Evolutionary conservation across 495 filamentous ascomycete species (phyloP), one percentile per base, ranked within the genome.

Genomic region (Trichoderma gamsii): DNA sequence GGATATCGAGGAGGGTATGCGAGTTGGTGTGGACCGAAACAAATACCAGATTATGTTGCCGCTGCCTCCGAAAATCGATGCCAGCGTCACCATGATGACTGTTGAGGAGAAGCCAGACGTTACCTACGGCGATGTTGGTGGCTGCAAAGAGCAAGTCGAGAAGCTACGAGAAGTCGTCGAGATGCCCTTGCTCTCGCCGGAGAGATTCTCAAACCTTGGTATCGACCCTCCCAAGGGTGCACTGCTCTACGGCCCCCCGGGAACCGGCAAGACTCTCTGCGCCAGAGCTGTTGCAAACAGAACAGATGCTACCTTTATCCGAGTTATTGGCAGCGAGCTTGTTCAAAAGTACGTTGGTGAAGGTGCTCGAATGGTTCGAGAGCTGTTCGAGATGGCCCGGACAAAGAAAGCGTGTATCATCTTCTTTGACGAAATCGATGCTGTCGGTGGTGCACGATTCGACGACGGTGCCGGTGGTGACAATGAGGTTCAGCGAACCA

Each of bases 381-480:
- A 99, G 81, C 85, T 99, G 3, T 99, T 99, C 80, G 95, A 99
- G 80, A 99, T 99, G 95, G 95, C 96, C 21, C 91, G 95, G 65
- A 99, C 95, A 56, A 99, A 99, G 87, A 99, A 99, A 79, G 95
- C 95, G 18, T 99, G 95, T 79, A 99, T 99, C 76, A 99, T 99
- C 80, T 99, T 99, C 89, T 99, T 99, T 78, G 95, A 99, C 81
- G 95, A 99, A 81, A 95, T 99, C 72, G 95, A 99, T 79, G 95
- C 95, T 41, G 90, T 99, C 69, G 95, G 95, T 74, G 95, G 95
- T 70, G 95, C 95, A n/a, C 92, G 95, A 72, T 98, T 99, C 73
- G 95, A 99, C 73, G 95, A 99, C 73, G 95, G 95, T 63, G 96
- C 95, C 56, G 95, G 95, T 72, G 95, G 95, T 70, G 95, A 99